Percentiles rank a stretch among this genome's conserved stretches.
phyloP scores from a whole-genome alignment of 1,284 basidiomycete genomes.

The Boletus mariae region DNA sequence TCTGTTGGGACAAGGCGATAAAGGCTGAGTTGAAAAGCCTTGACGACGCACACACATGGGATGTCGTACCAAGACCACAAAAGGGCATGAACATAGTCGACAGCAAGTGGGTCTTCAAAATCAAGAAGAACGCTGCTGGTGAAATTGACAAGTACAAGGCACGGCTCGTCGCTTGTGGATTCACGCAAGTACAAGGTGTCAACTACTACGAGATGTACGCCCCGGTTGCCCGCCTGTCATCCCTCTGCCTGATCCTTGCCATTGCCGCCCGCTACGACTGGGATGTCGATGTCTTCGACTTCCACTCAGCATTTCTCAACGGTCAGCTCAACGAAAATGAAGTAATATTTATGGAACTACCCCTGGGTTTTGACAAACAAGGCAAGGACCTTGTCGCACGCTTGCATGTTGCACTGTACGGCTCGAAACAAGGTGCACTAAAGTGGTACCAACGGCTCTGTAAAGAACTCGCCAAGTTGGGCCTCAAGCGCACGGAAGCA shows the following conservation, averaged over 20 bases:
- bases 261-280: neutral
- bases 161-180: neutral
- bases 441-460: neutral
- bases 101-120: too few species aligned
- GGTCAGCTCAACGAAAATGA: neutral
- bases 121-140: too few species aligned
- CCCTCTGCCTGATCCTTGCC: neutral
- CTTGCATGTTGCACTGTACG: neutral
- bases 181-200: neutral
- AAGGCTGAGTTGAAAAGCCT: neutral
- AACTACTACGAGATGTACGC: neutral
- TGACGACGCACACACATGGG: neutral
- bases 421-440: neutral
- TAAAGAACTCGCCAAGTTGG: neutral
- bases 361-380: neutral
- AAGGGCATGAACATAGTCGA: neutral
- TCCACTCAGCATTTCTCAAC: conserved; percentile 2
- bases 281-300: conserved; percentile 3
- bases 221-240: neutral
- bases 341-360: neutral
- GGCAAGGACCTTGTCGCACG: neutral
- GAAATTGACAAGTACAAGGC: neutral
- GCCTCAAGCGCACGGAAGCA: neutral
- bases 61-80: neutral
- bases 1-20: neutral